A percentile compares a stretch with the other conserved stretches of the same genome.
Conservation (phyloP, 108 stramenopile genomes). For the Cylindrotheca fusiformis region DNA sequence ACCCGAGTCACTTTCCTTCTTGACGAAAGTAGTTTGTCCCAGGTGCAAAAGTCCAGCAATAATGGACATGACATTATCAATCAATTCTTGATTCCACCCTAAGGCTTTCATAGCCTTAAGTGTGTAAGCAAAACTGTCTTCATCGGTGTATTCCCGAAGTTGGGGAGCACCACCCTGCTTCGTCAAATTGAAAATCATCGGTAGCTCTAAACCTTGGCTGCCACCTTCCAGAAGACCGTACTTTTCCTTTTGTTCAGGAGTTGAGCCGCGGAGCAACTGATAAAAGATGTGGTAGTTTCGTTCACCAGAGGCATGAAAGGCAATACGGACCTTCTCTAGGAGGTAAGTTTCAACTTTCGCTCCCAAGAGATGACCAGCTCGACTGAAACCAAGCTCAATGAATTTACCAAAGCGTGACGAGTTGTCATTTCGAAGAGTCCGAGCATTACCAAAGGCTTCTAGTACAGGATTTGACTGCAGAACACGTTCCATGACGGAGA, state of each 20-base stretch:
- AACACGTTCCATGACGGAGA: slow-evolving; percentile 89
- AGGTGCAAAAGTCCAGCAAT: slow-evolving; percentile 91
- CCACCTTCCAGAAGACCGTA: slow-evolving; percentile 76
- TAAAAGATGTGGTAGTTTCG: slow-evolving; percentile 95
- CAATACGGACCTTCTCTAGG: slow-evolving; percentile 95
- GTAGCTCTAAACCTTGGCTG: slow-evolving; percentile 73
- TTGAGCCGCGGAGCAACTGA: slow-evolving; percentile 88
- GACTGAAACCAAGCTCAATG: slow-evolving; percentile 94
- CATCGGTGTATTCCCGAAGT: slow-evolving; percentile 87
- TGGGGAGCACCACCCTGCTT: slow-evolving; percentile 87
- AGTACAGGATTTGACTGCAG: slow-evolving; percentile 97
- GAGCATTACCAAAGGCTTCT: slow-evolving; percentile 99
- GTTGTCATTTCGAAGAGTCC: slow-evolving; percentile 99
- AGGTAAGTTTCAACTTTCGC: slow-evolving; percentile 96
- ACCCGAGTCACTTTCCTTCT: slow-evolving; percentile 56
- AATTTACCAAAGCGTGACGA: slow-evolving; percentile 99
- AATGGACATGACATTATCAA: slow-evolving; percentile 68
- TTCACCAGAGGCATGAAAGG: slow-evolving; percentile 88
- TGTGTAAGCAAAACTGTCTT: slow-evolving; percentile 82
- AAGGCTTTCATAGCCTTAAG: slow-evolving; percentile 81
- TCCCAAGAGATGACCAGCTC: slow-evolving; percentile 86
- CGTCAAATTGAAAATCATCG: slow-evolving; percentile 80
- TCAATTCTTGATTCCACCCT: slow-evolving; percentile 70
- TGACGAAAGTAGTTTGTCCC: slow-evolving; percentile 82
- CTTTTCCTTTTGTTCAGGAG: slow-evolving; percentile 77